Base-by-base conservation (phyloP, 352 stramenopile genomes). In the Halophytophthora batemanensis region DNA sequence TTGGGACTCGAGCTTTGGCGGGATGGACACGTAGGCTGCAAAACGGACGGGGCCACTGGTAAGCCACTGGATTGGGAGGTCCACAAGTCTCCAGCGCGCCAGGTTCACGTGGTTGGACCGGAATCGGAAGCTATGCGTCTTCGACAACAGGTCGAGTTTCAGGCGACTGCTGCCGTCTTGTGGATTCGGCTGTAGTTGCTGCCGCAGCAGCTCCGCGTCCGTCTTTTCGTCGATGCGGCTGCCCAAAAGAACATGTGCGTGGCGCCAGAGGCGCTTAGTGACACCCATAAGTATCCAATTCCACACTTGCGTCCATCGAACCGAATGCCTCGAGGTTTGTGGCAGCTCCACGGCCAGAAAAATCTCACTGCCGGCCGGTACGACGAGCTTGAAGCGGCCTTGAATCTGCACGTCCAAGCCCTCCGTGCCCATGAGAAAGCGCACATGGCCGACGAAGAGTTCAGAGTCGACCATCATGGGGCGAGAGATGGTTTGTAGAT, bases 71-170 rank as follows among this genome's bases (percentile, higher is more conserved):
- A 82, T 39, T 5, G 71, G 62, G 46, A 86, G 52, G 43, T 77
- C 81, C 15, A 69, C 64, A 15, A 89, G 56, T 42, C 66, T 69
- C 69, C 71, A 84, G 37, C 65, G 63, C 34, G 60, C 62, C 49
- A 82, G 58, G 33, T 86, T 70, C 0, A 50, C 45, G 53, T 80
- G 69, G 33, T 64, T 71, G 18, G 70, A 82, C 50, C 79, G 59
- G 53, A 77, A 82, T 50, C 86, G 70, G 52, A 91, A 77, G 8
- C 71, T 78, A 48, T 85, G 86, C 3, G 85, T 45, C 3, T 61
- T 69, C 43, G 71, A 71, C n/a, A 57, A 45, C 7, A 37, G 54
- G 43, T 49, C 81, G 35, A 31, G 48, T 11, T 66, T 61, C n/a
- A 15, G 19, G 6, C 42, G 52, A 4, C 33, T 25, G 7, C 35